Conservation (phyloP, 2,329 filamentous ascomycete species). For the Furcasterigmium sp. region DNA sequence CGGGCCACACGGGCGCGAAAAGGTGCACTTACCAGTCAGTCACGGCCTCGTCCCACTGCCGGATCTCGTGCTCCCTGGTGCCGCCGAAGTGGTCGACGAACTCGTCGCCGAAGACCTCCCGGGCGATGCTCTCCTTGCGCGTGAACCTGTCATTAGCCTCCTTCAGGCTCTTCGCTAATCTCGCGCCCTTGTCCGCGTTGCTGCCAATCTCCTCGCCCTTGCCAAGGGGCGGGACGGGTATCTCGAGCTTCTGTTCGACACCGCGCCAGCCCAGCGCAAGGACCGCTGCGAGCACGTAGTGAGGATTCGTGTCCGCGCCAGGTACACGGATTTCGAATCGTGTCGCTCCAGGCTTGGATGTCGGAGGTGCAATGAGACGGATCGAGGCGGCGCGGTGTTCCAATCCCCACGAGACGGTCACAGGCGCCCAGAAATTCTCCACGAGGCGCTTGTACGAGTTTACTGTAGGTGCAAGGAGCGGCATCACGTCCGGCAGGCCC, state of each 20-base stretch:
- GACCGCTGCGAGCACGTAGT: constrained; percentile 81
- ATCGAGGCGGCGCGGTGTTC: constrained; percentile 93
- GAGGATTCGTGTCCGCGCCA: constrained; percentile 89
- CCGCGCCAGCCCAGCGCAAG: constrained; percentile 86
- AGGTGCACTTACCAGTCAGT: constrained; percentile 77
- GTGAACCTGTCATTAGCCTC: constrained; percentile 80
- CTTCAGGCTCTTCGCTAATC: constrained; percentile 77
- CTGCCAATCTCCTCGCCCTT: constrained; percentile 80
- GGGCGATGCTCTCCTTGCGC: constrained; percentile 74
- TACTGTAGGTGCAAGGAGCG: constrained; percentile 85
- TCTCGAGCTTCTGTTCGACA: constrained; percentile 84
- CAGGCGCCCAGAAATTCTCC: constrained; percentile 98
- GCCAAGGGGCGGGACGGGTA: constrained; percentile 75
- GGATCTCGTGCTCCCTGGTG: constrained; percentile 84
- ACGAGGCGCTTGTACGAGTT: constrained; percentile 98
- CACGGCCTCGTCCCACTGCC: constrained; percentile 91
- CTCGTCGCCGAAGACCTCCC: constrained; percentile 87
- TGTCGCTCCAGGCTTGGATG: constrained; percentile 76
- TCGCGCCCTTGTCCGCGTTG: constrained; percentile 61
- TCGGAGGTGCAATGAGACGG: constrained; percentile 83
- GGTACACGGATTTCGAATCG: constrained; percentile 90
- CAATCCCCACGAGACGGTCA: constrained; percentile 94
- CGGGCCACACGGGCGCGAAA: too few relatives aligned
- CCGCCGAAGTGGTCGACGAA: constrained; percentile 96
- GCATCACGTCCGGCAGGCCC: constrained; percentile 93